Evolutionary conservation across 2,329 filamentous ascomycete genomes (phyloP).

Genomic region (Cladorrhinum sp.): DNA sequence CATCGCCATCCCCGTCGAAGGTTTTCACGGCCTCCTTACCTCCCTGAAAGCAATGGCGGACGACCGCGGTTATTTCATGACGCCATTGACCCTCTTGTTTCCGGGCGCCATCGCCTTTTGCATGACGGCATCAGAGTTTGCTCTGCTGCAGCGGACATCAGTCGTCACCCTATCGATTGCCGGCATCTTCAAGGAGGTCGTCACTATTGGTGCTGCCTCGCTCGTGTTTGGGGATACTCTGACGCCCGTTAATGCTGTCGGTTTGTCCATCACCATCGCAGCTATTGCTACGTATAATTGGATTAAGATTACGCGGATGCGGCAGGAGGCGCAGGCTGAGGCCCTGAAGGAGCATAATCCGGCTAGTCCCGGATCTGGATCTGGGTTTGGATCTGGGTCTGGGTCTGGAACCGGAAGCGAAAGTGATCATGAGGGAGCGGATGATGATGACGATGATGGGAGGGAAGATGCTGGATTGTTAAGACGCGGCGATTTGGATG

Average conservation of each 20-base stretch:
- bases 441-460: slow-evolving; percentile 37
- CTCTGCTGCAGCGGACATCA: slow-evolving; percentile 87
- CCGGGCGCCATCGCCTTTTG: slow-evolving; percentile 88
- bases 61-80: slow-evolving; percentile 64
- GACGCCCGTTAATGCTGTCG: slow-evolving; percentile 81
- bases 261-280: slow-evolving; percentile 80
- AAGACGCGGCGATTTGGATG: slow-evolving; percentile 22
- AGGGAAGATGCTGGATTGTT: slow-evolving; percentile 49
- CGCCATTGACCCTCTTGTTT: slow-evolving; percentile 76
- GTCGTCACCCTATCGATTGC: slow-evolving; percentile 96
- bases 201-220: slow-evolving; percentile 87
- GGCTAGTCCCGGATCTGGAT: slow-evolving; percentile 1
- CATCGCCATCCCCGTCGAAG: slow-evolving; percentile 84
- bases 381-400: slow-evolving; percentile 7
- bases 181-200: slow-evolving; percentile 97
- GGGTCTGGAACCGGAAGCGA: slow-evolving; percentile 14
- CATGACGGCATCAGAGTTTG: slow-evolving; percentile 96
- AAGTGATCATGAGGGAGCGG: slow-evolving; percentile 13
- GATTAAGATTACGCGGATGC: slow-evolving; percentile 89
- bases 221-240: slow-evolving; percentile 85
- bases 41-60: slow-evolving; percentile 63
- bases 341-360: slow-evolving; percentile 42
- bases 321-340: slow-evolving; percentile 62
- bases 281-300: slow-evolving; percentile 92
- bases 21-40: slow-evolving; percentile 62